phyloP scores from a whole-genome alignment of 2,329 filamentous ascomycete genomes.

The Penicillium sp. region DNA sequence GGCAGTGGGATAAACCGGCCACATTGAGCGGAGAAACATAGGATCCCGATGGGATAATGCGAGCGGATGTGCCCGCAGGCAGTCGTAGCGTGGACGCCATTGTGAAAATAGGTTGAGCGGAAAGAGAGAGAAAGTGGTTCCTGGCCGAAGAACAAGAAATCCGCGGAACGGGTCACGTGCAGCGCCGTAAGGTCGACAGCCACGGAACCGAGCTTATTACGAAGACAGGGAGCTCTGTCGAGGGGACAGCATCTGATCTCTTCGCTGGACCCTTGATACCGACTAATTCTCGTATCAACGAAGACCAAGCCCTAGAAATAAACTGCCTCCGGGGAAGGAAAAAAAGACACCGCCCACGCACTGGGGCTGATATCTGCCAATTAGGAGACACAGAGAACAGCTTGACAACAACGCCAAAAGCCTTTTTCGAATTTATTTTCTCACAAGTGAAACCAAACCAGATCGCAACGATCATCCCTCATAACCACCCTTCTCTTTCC shows the following conservation, averaged over 20 bases:
- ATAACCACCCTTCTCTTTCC: constrained; percentile 8
- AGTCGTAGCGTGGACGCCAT: constrained; percentile 36
- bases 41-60: constrained; percentile 16
- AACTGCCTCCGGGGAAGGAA: constrained; percentile 1
- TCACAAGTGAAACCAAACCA: neutral
- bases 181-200: constrained; percentile 17
- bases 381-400: constrained; percentile 11
- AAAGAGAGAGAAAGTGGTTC: constrained; percentile 4
- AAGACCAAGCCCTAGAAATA: neutral
- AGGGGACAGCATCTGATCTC: constrained; percentile 2
- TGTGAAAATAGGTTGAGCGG: constrained; percentile 11
- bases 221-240: neutral
- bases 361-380: constrained; percentile 9
- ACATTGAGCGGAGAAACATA: constrained; percentile 15
- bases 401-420: constrained; percentile 5
- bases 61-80: constrained; percentile 23
- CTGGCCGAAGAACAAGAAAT: constrained; percentile 22
- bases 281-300: neutral
- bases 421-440: neutral
- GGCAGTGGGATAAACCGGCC: constrained; percentile 27
- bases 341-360: constrained; percentile 10
- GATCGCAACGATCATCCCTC: neutral
- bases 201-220: neutral
- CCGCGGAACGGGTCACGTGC: constrained; percentile 24
- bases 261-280: neutral